Evolutionary conservation across 2,329 filamentous ascomycete genomes (phyloP).

Genomic region (Phialemonium atrogriseum): DNA sequence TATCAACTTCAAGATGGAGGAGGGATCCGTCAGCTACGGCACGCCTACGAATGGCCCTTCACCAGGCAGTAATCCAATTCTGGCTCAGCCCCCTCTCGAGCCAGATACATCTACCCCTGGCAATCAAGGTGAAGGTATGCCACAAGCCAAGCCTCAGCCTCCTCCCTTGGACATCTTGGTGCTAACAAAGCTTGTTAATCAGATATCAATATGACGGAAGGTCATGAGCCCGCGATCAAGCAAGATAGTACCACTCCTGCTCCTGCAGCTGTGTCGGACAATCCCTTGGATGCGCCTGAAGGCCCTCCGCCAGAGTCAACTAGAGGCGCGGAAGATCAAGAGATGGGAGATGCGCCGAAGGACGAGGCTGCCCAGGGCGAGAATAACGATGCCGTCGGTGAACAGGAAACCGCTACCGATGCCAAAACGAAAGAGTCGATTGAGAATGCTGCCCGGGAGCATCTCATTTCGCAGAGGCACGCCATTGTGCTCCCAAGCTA

Average conservation of each 20-base stretch:
- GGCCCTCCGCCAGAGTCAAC: slow-evolving; percentile 55
- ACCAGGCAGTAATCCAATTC: slow-evolving; percentile 46
- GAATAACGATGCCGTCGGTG: slow-evolving; percentile 16
- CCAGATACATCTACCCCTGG: slow-evolving; percentile 24
- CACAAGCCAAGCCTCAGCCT: slow-evolving; percentile 2
- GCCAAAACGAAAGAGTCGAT: slow-evolving; percentile 70
- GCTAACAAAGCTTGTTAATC: slow-evolving; percentile 10
- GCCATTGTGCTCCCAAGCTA: slow-evolving; percentile 96
- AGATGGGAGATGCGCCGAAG: slow-evolving; percentile 63
- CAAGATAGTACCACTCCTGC: slow-evolving; percentile 54
- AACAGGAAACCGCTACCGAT: slow-evolving; percentile 39
- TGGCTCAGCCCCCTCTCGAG: slow-evolving; percentile 46
- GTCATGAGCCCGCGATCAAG: slow-evolving; percentile 43
- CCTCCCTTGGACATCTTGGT: slow-evolving; percentile 11
- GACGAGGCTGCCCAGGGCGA: slow-evolving; percentile 39
- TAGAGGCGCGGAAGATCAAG: slow-evolving; percentile 61
- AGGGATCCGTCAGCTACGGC: slow-evolving; percentile 45
- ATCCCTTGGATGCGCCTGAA: slow-evolving; percentile 60
- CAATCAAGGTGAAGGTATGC: slow-evolving; percentile 37
- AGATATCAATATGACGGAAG: slow-evolving; percentile 60
- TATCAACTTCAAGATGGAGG: slow-evolving; percentile 41
- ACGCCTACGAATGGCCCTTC: slow-evolving; percentile 49
- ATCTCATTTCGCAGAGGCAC: slow-evolving; percentile 88
- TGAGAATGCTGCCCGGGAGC: slow-evolving; percentile 81
- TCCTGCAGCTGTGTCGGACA: slow-evolving; percentile 46